phyloP scores from a whole-genome alignment of 257 asterid genomes.

The Nemophila menziesii region DNA sequence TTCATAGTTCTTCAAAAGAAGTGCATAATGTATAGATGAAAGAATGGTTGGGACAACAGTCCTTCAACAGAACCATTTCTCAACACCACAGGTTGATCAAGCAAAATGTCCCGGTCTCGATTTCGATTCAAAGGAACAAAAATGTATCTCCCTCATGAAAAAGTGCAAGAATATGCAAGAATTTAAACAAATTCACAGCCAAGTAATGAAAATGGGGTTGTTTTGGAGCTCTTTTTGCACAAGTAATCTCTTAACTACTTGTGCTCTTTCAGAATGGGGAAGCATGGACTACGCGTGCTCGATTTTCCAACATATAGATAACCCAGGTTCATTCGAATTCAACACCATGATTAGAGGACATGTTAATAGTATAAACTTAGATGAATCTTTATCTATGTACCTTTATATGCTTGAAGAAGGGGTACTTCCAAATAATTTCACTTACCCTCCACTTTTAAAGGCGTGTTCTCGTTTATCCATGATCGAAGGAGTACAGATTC shows the following conservation, averaged over 20 bases:
- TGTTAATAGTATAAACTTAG: constrained; percentile 31
- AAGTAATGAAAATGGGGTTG: constrained; percentile 51
- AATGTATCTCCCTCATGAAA: constrained; percentile 43
- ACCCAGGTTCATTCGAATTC: constrained; percentile 56
- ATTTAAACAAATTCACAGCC: constrained; percentile 60
- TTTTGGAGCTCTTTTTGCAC: constrained; percentile 44
- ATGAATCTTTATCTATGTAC: constrained; percentile 34
- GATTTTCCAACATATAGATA: constrained; percentile 34
- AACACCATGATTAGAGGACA: constrained; percentile 59
- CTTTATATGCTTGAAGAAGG: constrained; percentile 50
- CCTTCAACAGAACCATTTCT: constrained; percentile 36
- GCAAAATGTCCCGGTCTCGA: constrained; percentile 26
- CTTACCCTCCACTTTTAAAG: constrained; percentile 53
- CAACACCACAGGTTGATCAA: constrained; percentile 21
- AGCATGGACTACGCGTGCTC: constrained; percentile 83
- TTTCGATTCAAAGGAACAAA: constrained; percentile 42
- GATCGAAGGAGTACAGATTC: constrained; percentile 49
- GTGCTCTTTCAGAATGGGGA: constrained; percentile 77
- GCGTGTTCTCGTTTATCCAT: constrained; percentile 38
- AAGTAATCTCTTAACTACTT: constrained; percentile 57
- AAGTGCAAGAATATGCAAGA: constrained; percentile 39
- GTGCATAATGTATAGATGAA: constrained; percentile 17
- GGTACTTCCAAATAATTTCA: constrained; percentile 48
- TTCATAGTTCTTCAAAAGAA: neutral
- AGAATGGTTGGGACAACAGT: constrained; percentile 56